phyloP scores from a whole-genome alignment of 805 yeast species.

The Wickerhamomyces sydowiorum region DNA sequence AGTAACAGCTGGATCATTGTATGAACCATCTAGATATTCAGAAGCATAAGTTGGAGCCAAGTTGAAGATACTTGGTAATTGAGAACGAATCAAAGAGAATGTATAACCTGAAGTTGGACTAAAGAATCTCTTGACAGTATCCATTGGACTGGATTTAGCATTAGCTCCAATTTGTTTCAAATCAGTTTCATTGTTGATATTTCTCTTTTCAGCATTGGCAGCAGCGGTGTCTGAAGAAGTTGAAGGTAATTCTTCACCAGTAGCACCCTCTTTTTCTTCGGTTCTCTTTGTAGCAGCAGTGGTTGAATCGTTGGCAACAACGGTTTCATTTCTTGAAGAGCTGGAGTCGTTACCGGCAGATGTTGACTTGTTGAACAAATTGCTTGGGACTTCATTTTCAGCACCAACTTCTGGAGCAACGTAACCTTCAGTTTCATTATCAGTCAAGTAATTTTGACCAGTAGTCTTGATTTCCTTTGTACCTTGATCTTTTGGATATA shows the following conservation, averaged over 20 bases:
- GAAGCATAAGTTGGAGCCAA: constrained; percentile 25
- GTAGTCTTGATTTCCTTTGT: constrained; percentile 45
- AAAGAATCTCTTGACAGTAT: constrained; percentile 32
- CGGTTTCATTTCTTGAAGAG: constrained; percentile 24
- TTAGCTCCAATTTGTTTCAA: constrained; percentile 12
- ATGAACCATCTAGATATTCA: constrained; percentile 29
- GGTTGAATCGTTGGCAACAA: constrained; percentile 22
- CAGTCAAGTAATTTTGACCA: constrained; percentile 33
- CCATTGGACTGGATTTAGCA: constrained; percentile 10
- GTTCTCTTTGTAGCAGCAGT: constrained; percentile 4
- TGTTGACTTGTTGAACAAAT: constrained; percentile 11
- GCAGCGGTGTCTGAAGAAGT: no score
- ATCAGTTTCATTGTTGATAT: constrained; percentile 21
- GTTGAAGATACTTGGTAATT: constrained; percentile 29
- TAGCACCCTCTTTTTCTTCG: constrained; percentile 18
- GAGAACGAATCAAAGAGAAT: constrained; percentile 34
- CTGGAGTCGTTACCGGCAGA: constrained; percentile 19
- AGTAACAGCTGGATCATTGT: constrained; percentile 51
- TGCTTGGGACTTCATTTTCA: constrained; percentile 4
- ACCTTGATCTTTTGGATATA: constrained; percentile 71
- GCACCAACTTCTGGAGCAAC: constrained; percentile 2
- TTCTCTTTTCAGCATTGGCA: constrained; percentile 9
- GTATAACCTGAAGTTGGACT: constrained; percentile 36
- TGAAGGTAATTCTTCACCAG: constrained; percentile 11
- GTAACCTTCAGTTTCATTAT: constrained; percentile 20